A percentile compares a stretch with the other conserved stretches of the same genome.
Conservation (phyloP, 2,329 filamentous ascomycete species). For the Passalora sequoiae region DNA sequence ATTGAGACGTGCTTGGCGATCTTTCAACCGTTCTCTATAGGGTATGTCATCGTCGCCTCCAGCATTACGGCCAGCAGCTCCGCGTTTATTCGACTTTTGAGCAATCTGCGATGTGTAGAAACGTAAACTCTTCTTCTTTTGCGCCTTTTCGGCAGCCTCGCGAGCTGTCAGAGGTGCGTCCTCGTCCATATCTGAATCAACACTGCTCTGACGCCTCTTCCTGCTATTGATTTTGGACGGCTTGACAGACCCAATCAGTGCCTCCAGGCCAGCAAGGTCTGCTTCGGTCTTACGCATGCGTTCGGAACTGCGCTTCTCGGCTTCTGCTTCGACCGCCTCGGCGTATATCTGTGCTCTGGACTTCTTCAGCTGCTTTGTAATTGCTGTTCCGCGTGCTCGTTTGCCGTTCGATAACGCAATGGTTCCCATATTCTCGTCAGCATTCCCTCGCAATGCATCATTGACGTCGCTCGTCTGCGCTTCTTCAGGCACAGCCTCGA, state of each 20-base stretch:
- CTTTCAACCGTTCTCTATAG: constrained; percentile 79
- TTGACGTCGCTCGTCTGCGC: background rate
- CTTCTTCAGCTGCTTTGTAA: constrained; percentile 37
- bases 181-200: constrained; percentile 89
- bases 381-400: no score
- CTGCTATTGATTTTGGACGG: constrained; percentile 11
- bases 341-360: constrained; percentile 47
- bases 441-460: background rate
- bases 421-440: background rate
- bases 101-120: constrained; percentile 98
- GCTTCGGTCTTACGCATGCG: constrained; percentile 58
- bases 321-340: constrained; percentile 50
- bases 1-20: constrained; percentile 79
- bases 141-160: constrained; percentile 79
- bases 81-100: constrained; percentile 85
- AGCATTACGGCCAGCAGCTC: constrained; percentile 64
- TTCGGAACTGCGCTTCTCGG: constrained; percentile 51
- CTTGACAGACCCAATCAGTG: constrained; percentile 48
- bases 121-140: constrained; percentile 83
- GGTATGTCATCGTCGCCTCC: constrained; percentile 81
- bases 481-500: constrained; percentile 55
- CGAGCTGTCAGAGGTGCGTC: constrained; percentile 72
- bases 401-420: background rate
- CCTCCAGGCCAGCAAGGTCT: constrained; percentile 66
- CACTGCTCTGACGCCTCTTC: constrained; percentile 40